A percentile compares a stretch with the other conserved stretches of the same genome.
These are phyloP conservation scores for Quercus engelmannii DNA, from an alignment of 306 rosid genomes.

Conservation along the genomic window DNA sequence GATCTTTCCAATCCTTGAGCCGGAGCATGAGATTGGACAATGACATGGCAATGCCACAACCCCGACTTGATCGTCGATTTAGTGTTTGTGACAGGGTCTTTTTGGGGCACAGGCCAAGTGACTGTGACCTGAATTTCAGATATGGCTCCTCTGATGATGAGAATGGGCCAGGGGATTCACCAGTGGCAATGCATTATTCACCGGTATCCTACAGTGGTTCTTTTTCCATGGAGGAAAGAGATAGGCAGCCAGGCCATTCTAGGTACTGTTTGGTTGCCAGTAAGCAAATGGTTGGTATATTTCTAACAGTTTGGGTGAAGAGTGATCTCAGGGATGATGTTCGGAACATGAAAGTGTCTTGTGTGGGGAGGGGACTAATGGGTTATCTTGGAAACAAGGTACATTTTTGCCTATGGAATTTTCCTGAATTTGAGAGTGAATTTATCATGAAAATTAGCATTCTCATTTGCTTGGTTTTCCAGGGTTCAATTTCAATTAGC, in stretches of 20 bases:
- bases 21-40: slow-evolving; percentile 93
- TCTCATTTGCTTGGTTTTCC: slow-evolving; percentile 46
- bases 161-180: slow-evolving; percentile 69
- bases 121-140: slow-evolving; percentile 67
- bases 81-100: slow-evolving; percentile 86
- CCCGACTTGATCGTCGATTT: slow-evolving; percentile 73
- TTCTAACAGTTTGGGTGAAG: slow-evolving; percentile 86
- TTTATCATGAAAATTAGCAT: slow-evolving; percentile 1
- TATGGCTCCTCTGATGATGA: slow-evolving; percentile 96
- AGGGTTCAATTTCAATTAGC: slow-evolving; percentile 98
- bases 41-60: slow-evolving; percentile 65
- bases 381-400: slow-evolving; percentile 99
- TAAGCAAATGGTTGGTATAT: slow-evolving; percentile 99
- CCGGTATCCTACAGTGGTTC: slow-evolving; percentile 59
- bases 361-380: slow-evolving; percentile 98
- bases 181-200: slow-evolving; percentile 50
- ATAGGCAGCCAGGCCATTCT: slow-evolving; percentile 65
- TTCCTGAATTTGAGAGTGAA: neutral
- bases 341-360: slow-evolving; percentile 84
- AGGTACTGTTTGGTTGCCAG: slow-evolving; percentile 90
- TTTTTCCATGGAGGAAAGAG: slow-evolving; percentile 70
- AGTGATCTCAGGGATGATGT: slow-evolving; percentile 74
- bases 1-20: slow-evolving; percentile 92
- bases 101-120: slow-evolving; percentile 67
- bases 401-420: neutral